Percentiles rank a stretch among this genome's conserved stretches.
Conservation (phyloP, 345 rosid genomes). For the Rhodamnia rubescens region DNA sequence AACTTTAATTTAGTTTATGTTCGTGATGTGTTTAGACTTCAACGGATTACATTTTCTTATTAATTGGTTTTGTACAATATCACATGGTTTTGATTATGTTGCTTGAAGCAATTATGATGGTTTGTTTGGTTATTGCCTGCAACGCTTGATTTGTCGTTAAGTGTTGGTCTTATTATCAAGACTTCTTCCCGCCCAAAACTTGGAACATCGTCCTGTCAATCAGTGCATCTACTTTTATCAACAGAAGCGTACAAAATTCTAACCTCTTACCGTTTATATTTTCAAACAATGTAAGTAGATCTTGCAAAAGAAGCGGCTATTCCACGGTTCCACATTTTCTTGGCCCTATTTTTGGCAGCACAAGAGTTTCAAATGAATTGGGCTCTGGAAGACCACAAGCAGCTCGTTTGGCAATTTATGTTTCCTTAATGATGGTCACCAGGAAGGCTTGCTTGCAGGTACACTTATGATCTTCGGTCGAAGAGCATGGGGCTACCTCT, state of each 20-base stretch:
- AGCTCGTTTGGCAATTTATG: conserved; percentile 21
- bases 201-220: not conserved
- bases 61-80: too few relatives aligned
- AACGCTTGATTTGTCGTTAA: too few relatives aligned
- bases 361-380: conserved; percentile 38
- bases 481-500: conserved; percentile 18
- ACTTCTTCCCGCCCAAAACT: too few relatives aligned
- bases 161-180: too few relatives aligned
- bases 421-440: conserved; percentile 5
- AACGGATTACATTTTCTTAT: too few relatives aligned
- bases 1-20: too few relatives aligned
- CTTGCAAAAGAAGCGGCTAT: not conserved
- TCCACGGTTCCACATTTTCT: not conserved
- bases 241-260: not conserved
- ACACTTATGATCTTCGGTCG: conserved; percentile 13
- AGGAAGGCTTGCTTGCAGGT: conserved; percentile 19
- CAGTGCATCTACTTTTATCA: not conserved
- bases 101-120: too few relatives aligned
- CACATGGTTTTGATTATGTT: too few relatives aligned
- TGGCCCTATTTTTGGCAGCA: conserved; percentile 9
- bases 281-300: not conserved
- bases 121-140: too few relatives aligned
- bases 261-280: too few relatives aligned
- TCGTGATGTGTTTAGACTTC: too few relatives aligned
- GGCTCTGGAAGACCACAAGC: conserved; percentile 38